Percentiles rank a stretch among this genome's conserved stretches.
Conservation (phyloP, 495 filamentous ascomycete species). For the Cetradonia linearis region DNA sequence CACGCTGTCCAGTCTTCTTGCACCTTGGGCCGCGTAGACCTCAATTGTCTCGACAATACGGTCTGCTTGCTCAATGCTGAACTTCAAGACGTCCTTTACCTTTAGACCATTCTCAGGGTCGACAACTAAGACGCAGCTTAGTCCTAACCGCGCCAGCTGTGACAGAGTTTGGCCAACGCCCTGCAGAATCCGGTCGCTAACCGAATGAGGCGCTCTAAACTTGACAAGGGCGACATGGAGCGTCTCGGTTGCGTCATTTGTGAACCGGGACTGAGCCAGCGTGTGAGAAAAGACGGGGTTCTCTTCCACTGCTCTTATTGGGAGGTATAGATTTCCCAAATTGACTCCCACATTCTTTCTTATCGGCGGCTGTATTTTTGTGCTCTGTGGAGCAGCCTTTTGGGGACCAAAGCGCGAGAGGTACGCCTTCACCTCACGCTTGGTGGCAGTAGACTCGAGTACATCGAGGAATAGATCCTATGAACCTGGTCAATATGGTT, state of each 20-base stretch:
- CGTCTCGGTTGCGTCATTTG: conserved; percentile 34
- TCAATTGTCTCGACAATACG: conserved; percentile 67
- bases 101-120: conserved; percentile 42
- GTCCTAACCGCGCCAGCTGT: conserved; percentile 70
- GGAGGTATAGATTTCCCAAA: conserved; percentile 51
- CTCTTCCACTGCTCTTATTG: conserved; percentile 49
- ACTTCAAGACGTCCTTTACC: conserved; percentile 32
- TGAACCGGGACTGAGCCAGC: conserved; percentile 30
- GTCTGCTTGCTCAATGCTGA: conserved; percentile 54
- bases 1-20: conserved; percentile 57
- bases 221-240: conserved; percentile 83
- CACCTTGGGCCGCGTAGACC: conserved; percentile 49
- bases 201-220: conserved; percentile 57
- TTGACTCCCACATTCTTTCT: conserved; percentile 42
- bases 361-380: background rate
- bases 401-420: conserved; percentile 62
- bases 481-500: background rate
- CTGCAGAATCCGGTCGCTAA: conserved; percentile 55
- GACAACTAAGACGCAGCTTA: conserved; percentile 71
- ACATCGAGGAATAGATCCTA: conserved; percentile 79
- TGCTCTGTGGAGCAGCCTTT: conserved; percentile 1
- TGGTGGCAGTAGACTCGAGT: conserved; percentile 73
- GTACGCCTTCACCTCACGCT: conserved; percentile 82
- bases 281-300: conserved; percentile 52
- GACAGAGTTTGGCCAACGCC: conserved; percentile 76